A percentile compares a stretch with the other conserved stretches of the same genome.
Conservation (phyloP, 139 green algal genomes). For the Pleodorina starrii region DNA sequence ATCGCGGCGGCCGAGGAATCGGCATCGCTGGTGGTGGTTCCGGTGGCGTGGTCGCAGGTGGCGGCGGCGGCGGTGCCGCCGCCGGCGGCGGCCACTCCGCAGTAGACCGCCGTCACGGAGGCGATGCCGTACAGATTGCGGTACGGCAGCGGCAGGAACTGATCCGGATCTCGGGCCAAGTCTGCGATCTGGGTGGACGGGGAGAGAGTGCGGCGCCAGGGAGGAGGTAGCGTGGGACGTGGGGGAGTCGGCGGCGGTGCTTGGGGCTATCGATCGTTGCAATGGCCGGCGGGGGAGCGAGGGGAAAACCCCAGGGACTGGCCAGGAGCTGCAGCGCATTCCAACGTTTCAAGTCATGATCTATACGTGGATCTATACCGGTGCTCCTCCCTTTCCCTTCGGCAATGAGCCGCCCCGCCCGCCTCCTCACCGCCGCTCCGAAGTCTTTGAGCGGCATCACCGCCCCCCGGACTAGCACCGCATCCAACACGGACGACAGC, state of each 20-base stretch:
- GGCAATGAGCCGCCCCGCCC: no score
- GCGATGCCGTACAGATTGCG: neutral
- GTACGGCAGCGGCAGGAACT: constrained; percentile 5
- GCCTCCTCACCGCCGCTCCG: neutral
- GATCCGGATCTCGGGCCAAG: neutral
- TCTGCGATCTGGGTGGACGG: neutral
- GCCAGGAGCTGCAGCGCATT: no score
- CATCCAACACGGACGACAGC: neutral
- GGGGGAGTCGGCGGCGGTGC: no score
- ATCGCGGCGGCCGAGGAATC: neutral
- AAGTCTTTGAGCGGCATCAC: neutral
- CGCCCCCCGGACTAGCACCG: neutral
- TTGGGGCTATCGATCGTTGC: no score
- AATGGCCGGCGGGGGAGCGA: no score
- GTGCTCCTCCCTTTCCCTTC: no score
- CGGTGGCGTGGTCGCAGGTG: neutral
- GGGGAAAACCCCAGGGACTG: neutral
- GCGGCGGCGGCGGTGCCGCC: neutral
- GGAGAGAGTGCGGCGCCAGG: neutral
- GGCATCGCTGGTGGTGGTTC: no score
- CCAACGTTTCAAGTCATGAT: neutral
- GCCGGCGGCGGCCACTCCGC: neutral
- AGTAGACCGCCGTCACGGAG: neutral
- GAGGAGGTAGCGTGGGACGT: neutral
- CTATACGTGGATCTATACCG: neutral